A percentile compares a stretch with the other conserved stretches of the same genome.
phyloP scores from a whole-genome alignment of 208 protist species.

The Vickermania ingenoplastis region DNA sequence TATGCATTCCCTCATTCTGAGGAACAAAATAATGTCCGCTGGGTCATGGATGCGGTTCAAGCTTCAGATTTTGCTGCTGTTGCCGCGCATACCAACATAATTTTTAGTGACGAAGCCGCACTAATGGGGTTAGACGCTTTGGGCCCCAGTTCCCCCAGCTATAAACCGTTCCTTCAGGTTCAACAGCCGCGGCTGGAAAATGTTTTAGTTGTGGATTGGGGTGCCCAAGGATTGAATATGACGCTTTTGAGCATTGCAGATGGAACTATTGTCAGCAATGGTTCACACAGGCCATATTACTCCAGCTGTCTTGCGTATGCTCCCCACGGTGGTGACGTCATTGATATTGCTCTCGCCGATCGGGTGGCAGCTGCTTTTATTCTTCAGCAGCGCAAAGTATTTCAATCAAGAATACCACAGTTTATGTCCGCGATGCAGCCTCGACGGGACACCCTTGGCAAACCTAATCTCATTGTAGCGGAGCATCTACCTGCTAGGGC shows the following conservation, averaged over 20 bases:
- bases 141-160: constrained; percentile 28
- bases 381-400: constrained; percentile 48
- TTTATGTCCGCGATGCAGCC: constrained; percentile 2
- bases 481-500: constrained; percentile 58
- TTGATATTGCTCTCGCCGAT: constrained; percentile 57
- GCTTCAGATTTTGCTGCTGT: constrained; percentile 48
- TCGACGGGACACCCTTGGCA: constrained; percentile 23
- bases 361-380: constrained; percentile 67
- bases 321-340: constrained; percentile 49
- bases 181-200: constrained; percentile 9
- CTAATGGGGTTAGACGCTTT: constrained; percentile 24
- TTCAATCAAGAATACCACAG: constrained; percentile 10
- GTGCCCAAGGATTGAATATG: constrained; percentile 52
- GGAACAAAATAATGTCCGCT: constrained; percentile 15
- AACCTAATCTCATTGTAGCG: constrained; percentile 20
- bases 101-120: constrained; percentile 75
- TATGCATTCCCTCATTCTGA: constrained; percentile 46
- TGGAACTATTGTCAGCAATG: constrained; percentile 27
- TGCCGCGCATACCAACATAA: constrained; percentile 23
- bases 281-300: neutral
- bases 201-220: constrained; percentile 81
- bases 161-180: constrained; percentile 15
- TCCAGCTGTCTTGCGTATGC: no score
- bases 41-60: constrained; percentile 58
- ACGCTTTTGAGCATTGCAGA: constrained; percentile 33